Evolutionary conservation across 225 moss, liverwort and hornwort genomes (phyloP).

Genomic region (Anthoceros angustus): DNA sequence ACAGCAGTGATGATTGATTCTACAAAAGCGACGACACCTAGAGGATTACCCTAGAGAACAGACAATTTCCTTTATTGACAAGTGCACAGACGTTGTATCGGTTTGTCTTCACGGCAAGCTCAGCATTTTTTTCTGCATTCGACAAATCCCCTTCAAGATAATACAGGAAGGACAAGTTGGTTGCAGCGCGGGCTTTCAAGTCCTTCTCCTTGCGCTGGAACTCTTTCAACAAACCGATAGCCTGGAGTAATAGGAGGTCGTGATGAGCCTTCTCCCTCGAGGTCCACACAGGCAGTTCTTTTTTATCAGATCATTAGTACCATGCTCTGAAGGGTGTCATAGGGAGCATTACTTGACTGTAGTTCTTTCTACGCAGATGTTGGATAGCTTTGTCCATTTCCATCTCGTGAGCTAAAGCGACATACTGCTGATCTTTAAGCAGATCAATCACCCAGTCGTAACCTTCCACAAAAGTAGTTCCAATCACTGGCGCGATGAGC

Average conservation of each 20-base stretch:
- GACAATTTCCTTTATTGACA: conserved; percentile 83
- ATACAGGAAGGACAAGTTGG: conserved; percentile 80
- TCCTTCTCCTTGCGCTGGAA: conserved; percentile 85
- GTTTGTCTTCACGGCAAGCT: conserved; percentile 61
- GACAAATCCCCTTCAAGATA: conserved; percentile 66
- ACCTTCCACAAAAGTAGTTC: conserved; percentile 51
- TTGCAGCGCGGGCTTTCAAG: conserved; percentile 72
- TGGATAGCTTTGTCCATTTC: conserved; percentile 92
- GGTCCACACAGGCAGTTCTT: not conserved
- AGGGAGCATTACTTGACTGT: conserved; percentile 33
- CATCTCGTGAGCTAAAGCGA: conserved; percentile 60
- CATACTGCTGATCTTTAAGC: conserved; percentile 74
- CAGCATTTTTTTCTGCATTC: conserved; percentile 73
- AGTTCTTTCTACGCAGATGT: conserved; percentile 52
- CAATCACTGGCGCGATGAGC: conserved; percentile 64
- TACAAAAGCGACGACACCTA: no score
- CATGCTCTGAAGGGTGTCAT: not conserved
- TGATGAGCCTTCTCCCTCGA: not conserved
- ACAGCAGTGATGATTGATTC: no score
- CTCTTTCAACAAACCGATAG: conserved; percentile 52
- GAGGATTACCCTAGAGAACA: conserved; percentile 36
- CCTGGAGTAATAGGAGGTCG: conserved; percentile 21
- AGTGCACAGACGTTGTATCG: conserved; percentile 66
- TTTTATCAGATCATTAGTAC: not conserved
- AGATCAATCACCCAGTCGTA: conserved; percentile 70